Evolutionary conservation across 2,329 filamentous ascomycete species (phyloP), one percentile per base, ranked within the genome.

Genomic region (Fusarium sp.): DNA sequence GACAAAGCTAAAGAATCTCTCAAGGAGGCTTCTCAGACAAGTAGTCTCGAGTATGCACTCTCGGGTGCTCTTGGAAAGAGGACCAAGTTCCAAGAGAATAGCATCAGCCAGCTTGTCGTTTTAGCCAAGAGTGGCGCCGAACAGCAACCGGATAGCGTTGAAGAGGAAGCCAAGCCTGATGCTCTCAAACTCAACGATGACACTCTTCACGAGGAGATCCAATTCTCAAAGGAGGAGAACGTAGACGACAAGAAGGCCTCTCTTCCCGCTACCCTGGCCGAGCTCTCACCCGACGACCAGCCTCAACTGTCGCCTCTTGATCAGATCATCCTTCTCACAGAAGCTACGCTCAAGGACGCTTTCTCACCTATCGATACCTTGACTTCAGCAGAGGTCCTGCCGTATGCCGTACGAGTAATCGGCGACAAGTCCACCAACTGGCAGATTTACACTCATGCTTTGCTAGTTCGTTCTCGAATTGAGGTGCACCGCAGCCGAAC

Each of bases 381-480:
- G 1, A 98, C 94, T 0, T 87, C 94, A n/a, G 94, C 98, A 80
- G 93, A 98, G 77, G 95, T 97, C 6, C 80, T 97, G 1, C 96
- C 96, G 0, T 99, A 95, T 76, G 96, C 96, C 1, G 91, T 90
- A 3, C 89, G 96, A 40, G 96, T 98, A 0, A 85, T 99, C 2
- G 88, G 92, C 10, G 94, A 96, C 64, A 94, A 95, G 71, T 92
- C 92, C 45, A 95, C 93, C 1, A 99, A 98, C 78, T 99, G 96
- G 96, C 96, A 98, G 78, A 91, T 97, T 34, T 98, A 98, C 77
- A 97, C 96, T 0, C 94, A 98, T 76, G 96, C 94, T 0, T 83
- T 99, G 10, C 84, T 99, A 0, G 92, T 98, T 3, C 88, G 96
- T 44, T 97, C 93, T 63, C 87, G 96, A 16, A 95, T 98, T 56